Evolutionary conservation across 495 filamentous ascomycete species (phyloP), one percentile per base, ranked within the genome.

Genomic region (Podospora appendiculata): DNA sequence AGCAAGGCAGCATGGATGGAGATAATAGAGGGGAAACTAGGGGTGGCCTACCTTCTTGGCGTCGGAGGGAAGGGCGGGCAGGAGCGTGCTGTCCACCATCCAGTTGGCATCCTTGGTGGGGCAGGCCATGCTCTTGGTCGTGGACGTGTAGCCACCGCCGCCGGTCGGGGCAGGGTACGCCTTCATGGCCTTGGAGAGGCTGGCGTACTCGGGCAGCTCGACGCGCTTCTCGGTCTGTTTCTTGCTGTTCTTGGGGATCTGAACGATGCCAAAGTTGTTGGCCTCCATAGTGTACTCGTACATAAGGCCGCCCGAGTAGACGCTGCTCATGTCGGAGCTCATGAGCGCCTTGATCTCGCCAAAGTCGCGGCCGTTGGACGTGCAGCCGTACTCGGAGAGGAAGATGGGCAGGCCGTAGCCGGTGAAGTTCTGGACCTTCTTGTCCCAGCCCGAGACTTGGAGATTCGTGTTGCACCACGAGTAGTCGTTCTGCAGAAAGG

Each of bases 301-400:
- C 64, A 96, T 88, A 44, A 98, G 82, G 64, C 93, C 93, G 61
- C 93, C 93, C 45, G 91, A 96, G 81, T 95, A 98, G 60, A 96
- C 93, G 44, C 64, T 55, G 3, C 88, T 92, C 93, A 98, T 98
- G 52, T 95, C 68, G 35, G 68, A 70, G 68, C 75, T 79, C 81
- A 96, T 96, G 52, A 97, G 81, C 38, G 90, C 73, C 45, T 70
- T 62, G 47, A 97, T 78, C 76, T 96, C 93, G 52, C 83, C 71
- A 63, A 94, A 98, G 65, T 84, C 71, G 57, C 93, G 93, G 45
- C 66, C 72, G 77, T 88, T 88, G 60, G 76, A 83, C 59, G 70
- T 83, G 82, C 93, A 98, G 57, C 93, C 93, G 63, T 89, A 98
- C 69, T 97, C 93, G 41, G 91, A 95, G 14, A 98, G 78, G 84